A percentile compares a stretch with the other conserved stretches of the same genome.
Evolutionary conservation across 257 asterid genomes (phyloP).

Genomic region (Salvia hispanica): DNA sequence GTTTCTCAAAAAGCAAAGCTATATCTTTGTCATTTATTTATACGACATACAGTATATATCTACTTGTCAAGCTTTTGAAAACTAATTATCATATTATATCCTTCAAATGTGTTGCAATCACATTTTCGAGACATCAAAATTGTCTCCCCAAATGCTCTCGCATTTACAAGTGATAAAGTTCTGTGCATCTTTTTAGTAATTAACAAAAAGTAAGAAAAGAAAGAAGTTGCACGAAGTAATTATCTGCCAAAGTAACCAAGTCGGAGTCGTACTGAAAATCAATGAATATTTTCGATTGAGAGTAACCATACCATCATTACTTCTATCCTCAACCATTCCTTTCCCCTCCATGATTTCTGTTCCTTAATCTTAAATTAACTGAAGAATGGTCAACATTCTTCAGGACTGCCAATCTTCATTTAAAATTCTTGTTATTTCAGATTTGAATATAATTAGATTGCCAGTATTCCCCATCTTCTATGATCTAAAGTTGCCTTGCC

Average conservation of each 20-base stretch:
- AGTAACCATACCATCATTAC: conserved; percentile 3
- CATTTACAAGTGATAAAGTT: neutral
- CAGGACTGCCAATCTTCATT: conserved; percentile 17
- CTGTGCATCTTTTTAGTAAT: neutral
- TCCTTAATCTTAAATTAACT: conserved; percentile 14
- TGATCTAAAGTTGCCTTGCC: conserved; percentile 13
- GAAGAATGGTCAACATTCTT: neutral
- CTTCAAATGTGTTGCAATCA: conserved; percentile 12
- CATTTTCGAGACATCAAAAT: conserved; percentile 17
- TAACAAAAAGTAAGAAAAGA: neutral
- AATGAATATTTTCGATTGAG: neutral
- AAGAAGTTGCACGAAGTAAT: conserved; percentile 20
- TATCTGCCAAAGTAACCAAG: conserved; percentile 11
- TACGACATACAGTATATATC: neutral
- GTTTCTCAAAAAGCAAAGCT: conserved; percentile 13
- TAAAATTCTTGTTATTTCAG: neutral
- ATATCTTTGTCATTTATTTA: neutral
- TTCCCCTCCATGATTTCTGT: neutral
- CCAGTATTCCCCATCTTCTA: neutral
- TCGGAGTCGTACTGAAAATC: conserved; percentile 3
- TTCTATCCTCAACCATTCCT: neutral
- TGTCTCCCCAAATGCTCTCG: conserved; percentile 7
- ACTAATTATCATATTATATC: neutral
- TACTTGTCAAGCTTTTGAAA: conserved; percentile 2
- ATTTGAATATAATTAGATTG: conserved; percentile 2